Base-by-base conservation (phyloP, 441 rosid species). In the Adansonia gregorii region DNA sequence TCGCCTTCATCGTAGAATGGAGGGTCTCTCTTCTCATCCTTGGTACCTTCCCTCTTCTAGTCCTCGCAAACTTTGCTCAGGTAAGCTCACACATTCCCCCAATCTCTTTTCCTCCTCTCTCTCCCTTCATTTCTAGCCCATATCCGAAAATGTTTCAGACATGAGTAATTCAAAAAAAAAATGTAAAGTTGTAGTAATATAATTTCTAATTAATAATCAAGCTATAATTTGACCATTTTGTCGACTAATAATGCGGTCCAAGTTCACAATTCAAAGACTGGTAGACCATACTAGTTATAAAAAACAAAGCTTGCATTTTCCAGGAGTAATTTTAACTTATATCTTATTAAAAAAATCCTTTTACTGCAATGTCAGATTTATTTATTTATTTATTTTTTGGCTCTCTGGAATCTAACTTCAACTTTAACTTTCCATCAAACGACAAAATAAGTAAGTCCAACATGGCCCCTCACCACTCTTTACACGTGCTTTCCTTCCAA, bases 61-160 rank as follows among this genome's bases (percentile, higher is more conserved):
- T 96, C 72, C 99, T 96, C 1, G 99, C 98, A 74, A 96, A 96
- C 90, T 96, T 96, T 84, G 99, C 99, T 61, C 99, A 96, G 94
- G 99, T 96, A 84, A 79, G 79, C 70, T 61, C 61, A 20, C 2
- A 35, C 2, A 15, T 68, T 24, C 66, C 49, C 14, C n/a, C 51
- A 15, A 17, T 43, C 8, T 43, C 46, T 43, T 43, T 43, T 43
- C 46, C 46, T 43, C 8, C 46, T 43, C 4, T 43, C 6, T 43
- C 46, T 7, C 46, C 46, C 9, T 43, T 43, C 46, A 35, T 35
- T 35, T 35, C 41, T 35, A 35, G 2, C 41, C 41, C 41, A 35
- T 35, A 35, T 35, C 41, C 41, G 41, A 35, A 35, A 35, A 35
- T 35, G 41, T 35, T 35, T 35, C 6, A 35, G 35, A 27, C 35